phyloP scores from a whole-genome alignment of 2,329 filamentous ascomycete species.

The Botryotinia globosa region DNA sequence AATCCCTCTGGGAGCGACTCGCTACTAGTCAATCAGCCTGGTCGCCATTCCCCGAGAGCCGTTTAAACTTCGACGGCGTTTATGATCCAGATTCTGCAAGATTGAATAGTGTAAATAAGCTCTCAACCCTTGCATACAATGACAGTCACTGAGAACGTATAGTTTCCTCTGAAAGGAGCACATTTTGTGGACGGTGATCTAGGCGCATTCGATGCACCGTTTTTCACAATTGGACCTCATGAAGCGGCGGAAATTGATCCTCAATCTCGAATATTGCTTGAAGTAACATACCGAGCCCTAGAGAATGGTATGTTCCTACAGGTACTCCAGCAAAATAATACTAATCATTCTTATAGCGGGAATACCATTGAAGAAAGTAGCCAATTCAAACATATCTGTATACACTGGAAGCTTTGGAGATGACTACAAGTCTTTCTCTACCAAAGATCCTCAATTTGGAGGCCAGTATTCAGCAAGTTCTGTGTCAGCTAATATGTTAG shows the following conservation, averaged over 20 bases:
- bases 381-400: slow-evolving; percentile 41
- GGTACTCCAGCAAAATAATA: background rate
- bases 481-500: slow-evolving; percentile 42
- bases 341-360: background rate
- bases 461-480: slow-evolving; percentile 31
- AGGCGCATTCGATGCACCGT: slow-evolving; percentile 25
- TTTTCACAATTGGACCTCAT: slow-evolving; percentile 25
- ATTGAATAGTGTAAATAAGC: background rate
- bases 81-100: slow-evolving; percentile 41
- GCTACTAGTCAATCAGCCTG: slow-evolving; percentile 64
- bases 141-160: background rate
- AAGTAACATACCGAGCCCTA: slow-evolving; percentile 32
- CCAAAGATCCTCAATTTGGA: background rate
- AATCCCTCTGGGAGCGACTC: slow-evolving; percentile 73
- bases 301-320: slow-evolving; percentile 33
- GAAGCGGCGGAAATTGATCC: slow-evolving; percentile 42
- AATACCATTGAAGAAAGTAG: background rate
- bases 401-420: slow-evolving; percentile 48
- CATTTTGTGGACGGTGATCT: slow-evolving; percentile 22
- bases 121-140: background rate
- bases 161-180: background rate
- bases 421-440: slow-evolving; percentile 1
- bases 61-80: slow-evolving; percentile 48
- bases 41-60: slow-evolving; percentile 35
- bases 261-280: slow-evolving; percentile 51